These are phyloP conservation scores for Euphorbia schlechtendalii DNA, from an alignment of 441 rosid genomes.

Conservation along the genomic window DNA sequence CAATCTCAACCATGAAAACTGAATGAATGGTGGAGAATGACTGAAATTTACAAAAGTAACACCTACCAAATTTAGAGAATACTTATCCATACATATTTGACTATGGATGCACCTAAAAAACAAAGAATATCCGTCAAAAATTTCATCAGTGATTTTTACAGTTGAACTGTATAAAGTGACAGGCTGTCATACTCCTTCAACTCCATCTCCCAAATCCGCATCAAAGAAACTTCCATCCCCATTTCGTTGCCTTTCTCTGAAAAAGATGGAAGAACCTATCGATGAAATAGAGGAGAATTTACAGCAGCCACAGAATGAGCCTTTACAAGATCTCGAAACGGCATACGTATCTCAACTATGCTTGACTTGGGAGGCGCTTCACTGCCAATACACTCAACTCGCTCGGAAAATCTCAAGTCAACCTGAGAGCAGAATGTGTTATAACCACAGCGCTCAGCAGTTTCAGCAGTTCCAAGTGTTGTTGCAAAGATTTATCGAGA, in stretches of 20 bases:
- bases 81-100: too few species aligned
- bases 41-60: too few species aligned
- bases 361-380: conserved; percentile 97
- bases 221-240: conserved; percentile 80
- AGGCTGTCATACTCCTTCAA: conserved; percentile 47
- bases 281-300: conserved; percentile 60
- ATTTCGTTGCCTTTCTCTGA: conserved; percentile 78
- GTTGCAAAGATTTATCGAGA: conserved; percentile 85
- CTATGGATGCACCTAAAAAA: too few species aligned
- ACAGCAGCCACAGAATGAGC: conserved; percentile 42
- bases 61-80: too few species aligned
- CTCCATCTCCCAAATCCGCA: conserved; percentile 82
- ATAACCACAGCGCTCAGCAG: conserved; percentile 77
- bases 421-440: conserved; percentile 53
- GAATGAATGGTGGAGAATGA: too few species aligned
- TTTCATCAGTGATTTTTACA: not conserved
- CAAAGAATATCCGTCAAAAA: too few species aligned
- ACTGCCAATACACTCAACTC: conserved; percentile 86
- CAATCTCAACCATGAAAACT: too few species aligned
- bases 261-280: conserved; percentile 58
- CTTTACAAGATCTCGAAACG: conserved; percentile 68
- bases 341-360: conserved; percentile 91
- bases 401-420: conserved; percentile 63
- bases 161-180: conserved; percentile 20
- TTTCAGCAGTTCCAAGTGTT: conserved; percentile 90